Base-by-base conservation (phyloP, 768 basidiomycete species). In the Xerocomellus amylosporus region DNA sequence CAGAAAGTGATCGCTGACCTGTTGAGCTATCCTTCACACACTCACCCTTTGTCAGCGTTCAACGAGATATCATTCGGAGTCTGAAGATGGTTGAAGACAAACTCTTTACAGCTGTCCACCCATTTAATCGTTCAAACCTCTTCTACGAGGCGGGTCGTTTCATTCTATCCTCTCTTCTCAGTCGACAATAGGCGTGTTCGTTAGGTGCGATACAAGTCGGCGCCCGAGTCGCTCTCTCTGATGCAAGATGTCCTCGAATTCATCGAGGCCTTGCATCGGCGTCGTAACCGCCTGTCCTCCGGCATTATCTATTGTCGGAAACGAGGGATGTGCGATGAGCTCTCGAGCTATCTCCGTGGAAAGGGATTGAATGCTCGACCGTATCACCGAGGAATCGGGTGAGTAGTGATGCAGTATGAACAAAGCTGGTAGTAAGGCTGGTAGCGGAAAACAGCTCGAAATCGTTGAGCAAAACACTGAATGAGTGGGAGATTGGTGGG, bases 231-330 rank as follows among this genome's bases (percentile, higher is more conserved):
- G 1, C 66, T 69, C 7, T 72, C 74, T 12, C 80, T 85, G 45
- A 88, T 88, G 82, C 74, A 75, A 20, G 83, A 88, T 42, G 79
- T 91, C 8, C 72, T 73, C 59, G 78, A 85, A 22, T 92, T 86
- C 62, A 87, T 93, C 54, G 75, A 72, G 36, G 78, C 74, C 1
- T 73, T 93, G 17, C 79, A 90, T 61, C 71, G 75, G 31, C 78
- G 84, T 41, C 79, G 86, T 8, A 79, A 80, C 33, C 69, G 78
- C 28, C 68, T 83, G 0, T 86, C 86, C 1, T 83, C 84, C 3
- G 89, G 90, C 0, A 86, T 93, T 44, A 75, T 93, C 3, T 92
- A 93, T 62, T 92, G 90, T 64, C 77, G 90, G n/a, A 79, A 74
- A 19, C 80, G 81, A 34, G 75, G 68, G 8, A 82, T 80, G 15